phyloP scores from a whole-genome alignment of 257 asterid species.

The Coffea canephora region DNA sequence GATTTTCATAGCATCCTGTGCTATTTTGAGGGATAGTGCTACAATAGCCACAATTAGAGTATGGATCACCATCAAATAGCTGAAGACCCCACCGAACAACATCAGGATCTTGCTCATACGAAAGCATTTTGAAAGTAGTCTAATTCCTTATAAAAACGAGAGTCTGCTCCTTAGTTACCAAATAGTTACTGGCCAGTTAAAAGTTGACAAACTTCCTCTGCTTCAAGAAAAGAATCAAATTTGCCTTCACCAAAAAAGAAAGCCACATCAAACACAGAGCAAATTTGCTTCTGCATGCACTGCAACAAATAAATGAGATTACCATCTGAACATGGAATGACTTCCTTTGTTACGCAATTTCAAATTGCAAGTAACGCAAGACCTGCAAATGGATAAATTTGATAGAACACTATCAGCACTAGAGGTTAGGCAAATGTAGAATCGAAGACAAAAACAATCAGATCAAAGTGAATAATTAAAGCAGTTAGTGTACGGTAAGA shows the following conservation, averaged over 20 bases:
- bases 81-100: constrained; percentile 94
- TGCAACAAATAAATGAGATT: not conserved
- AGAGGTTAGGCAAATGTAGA: not conserved
- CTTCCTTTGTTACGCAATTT: not conserved
- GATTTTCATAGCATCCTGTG: constrained; percentile 55
- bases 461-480: not conserved
- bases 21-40: constrained; percentile 46
- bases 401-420: not conserved
- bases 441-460: not conserved
- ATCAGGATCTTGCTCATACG: constrained; percentile 90
- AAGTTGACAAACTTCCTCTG: constrained; percentile 10
- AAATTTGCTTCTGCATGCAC: not conserved
- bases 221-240: not conserved
- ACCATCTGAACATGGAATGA: not conserved
- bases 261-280: not conserved
- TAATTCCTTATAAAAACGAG: constrained; percentile 14
- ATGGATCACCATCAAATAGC: constrained; percentile 91
- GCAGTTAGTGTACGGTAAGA: too few relatives aligned
- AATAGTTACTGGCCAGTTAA: constrained; percentile 27
- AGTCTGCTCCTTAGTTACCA: constrained; percentile 18
- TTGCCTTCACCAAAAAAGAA: not conserved
- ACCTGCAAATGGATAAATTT: not conserved
- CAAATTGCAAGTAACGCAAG: not conserved
- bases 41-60: constrained; percentile 62
- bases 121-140: constrained; percentile 44